phyloP scores from a whole-genome alignment of 768 basidiomycete species.

The Mycena crocata region DNA sequence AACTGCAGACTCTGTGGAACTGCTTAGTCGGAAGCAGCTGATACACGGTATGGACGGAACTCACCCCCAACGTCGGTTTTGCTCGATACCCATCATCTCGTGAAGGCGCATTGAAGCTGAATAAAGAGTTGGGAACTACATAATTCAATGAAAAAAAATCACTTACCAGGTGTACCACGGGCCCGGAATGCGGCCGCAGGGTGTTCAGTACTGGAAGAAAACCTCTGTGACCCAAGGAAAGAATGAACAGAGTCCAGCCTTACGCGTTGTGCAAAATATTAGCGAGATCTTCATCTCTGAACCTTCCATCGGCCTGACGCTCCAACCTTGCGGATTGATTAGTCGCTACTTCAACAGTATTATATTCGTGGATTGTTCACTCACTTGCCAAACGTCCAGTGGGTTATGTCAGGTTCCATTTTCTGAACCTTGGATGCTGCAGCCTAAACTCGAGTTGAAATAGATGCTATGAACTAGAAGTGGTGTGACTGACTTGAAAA shows the following conservation, averaged over 20 bases:
- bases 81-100: conserved; percentile 88
- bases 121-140: background rate
- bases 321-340: too few relatives aligned
- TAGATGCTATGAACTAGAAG: background rate
- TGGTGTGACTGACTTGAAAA: conserved; percentile 20
- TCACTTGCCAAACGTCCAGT: conserved; percentile 79
- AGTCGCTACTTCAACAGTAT: too few relatives aligned
- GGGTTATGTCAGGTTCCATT: conserved; percentile 57
- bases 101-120: conserved; percentile 76
- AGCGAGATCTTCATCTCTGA: conserved; percentile 80
- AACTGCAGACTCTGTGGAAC: conserved; percentile 81
- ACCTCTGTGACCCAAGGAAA: conserved; percentile 7
- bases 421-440: conserved; percentile 53
- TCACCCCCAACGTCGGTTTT: conserved; percentile 82
- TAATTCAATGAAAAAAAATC: background rate
- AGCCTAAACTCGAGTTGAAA: conserved; percentile 60
- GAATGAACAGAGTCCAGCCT: conserved; percentile 38
- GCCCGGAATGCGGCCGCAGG: conserved; percentile 82
- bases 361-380: too few relatives aligned
- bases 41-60: too few relatives aligned
- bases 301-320: conserved; percentile 69
- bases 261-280: conserved; percentile 75
- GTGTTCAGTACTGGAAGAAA: conserved; percentile 66
- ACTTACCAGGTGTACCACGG: conserved; percentile 71
- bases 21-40: too few relatives aligned